Conservation (phyloP, 2,329 filamentous ascomycete genomes). For the Emmonsiellopsis sp. region DNA sequence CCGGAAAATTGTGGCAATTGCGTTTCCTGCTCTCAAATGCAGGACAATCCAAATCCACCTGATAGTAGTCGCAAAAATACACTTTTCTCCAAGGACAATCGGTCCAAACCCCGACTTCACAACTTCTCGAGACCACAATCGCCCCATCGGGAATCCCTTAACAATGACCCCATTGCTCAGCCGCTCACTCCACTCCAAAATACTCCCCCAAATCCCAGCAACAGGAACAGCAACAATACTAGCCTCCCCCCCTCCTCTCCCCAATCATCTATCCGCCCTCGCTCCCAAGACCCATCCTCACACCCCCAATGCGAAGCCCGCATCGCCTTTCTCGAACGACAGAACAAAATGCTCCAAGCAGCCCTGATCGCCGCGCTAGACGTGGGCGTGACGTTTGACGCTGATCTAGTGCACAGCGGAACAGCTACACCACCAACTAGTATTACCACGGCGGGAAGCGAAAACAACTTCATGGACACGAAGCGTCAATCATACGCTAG, state of each 20-base stretch:
- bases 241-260: slow-evolving; percentile 10
- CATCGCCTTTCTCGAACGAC: slow-evolving; percentile 31
- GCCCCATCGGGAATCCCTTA: not conserved
- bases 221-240: slow-evolving; percentile 6
- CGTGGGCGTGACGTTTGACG: slow-evolving; percentile 24
- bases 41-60: not conserved
- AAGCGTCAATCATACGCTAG: slow-evolving; percentile 1
- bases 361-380: slow-evolving; percentile 33
- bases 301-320: slow-evolving; percentile 27
- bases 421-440: not conserved
- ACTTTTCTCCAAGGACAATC: not conserved
- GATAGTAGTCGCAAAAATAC: slow-evolving; percentile 1
- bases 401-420: slow-evolving; percentile 10
- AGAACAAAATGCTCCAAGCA: slow-evolving; percentile 35
- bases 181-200: not conserved
- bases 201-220: not conserved
- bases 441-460: not conserved
- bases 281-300: slow-evolving; percentile 9
- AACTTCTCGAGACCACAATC: not conserved
- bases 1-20: not conserved
- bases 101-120: not conserved
- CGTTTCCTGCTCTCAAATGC: not conserved
- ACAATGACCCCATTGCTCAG: slow-evolving; percentile 1
- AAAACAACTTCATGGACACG: not conserved
- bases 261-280: slow-evolving; percentile 5